Evolutionary conservation across 202 grass and related monocot species (phyloP), one percentile per base, ranked within the genome.

Genomic region (Panicum virgatum): DNA sequence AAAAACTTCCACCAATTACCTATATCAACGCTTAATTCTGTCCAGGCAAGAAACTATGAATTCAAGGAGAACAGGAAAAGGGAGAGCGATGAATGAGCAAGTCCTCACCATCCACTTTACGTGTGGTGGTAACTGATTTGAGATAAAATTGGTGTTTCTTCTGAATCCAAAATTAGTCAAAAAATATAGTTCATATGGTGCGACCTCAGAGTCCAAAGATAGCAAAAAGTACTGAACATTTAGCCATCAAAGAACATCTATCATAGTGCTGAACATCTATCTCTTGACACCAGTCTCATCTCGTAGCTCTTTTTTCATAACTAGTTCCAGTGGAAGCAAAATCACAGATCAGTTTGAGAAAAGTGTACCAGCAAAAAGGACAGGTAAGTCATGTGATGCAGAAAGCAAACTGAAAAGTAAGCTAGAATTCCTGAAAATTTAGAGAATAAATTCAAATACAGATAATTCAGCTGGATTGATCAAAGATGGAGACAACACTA

Each of bases 81-180:
- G 36, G 58, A 90, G 51, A 82, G 40, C 48, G 51, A 85, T 29
- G 65, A 39, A 86, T 62, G 61, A 90, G 73, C 27, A 75, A 47
- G 69, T 18, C 52, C 52, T 80, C 69, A 86, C 87, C 84, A 86
- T 75, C 83, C 79, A 79, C 16, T 12, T 37, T 70, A 80, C 7
- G 62, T 52, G 83, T 71, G 84, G 88, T 86, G 54, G 75, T 80
- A 37, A 83, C 29, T 64, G 88, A 71, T 80, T 86, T 62, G 44
- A 80, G 84, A 80, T 75, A 83, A 86, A 86, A 83, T 69, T 53
- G 68, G 80, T 62, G 61, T 72, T 56, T 18, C 16, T 56, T 74
- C 69, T 64, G 29, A 40, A 69, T 71, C 79, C 84, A 90, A 86
- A 86, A 83, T 79, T 90, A 90, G 88, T 63, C 67, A 22, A 34